Evolutionary conservation across 371 early-diverging fungal genomes (phyloP).

Genomic region (Dichotomocladium elegans): DNA sequence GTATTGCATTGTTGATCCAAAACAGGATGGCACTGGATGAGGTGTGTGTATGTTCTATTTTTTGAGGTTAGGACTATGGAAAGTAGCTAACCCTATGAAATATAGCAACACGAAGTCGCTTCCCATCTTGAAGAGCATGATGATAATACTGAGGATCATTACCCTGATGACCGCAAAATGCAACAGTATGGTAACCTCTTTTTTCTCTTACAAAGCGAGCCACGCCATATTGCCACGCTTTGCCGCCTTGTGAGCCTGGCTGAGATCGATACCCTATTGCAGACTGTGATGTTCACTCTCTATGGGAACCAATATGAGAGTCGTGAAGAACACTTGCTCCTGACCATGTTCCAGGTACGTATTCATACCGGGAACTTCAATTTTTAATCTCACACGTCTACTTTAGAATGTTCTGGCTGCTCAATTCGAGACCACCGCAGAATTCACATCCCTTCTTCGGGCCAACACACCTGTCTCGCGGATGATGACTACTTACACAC

Average conservation of each 20-base stretch:
- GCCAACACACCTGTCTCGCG: conserved; percentile 95
- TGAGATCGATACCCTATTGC: conserved; percentile 90
- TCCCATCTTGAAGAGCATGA: conserved; percentile 74
- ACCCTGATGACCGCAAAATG: conserved; percentile 80
- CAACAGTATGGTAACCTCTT: conserved; percentile 91
- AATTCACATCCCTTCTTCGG: conserved; percentile 83
- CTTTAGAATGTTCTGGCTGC: conserved; percentile 79
- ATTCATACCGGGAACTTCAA: too few relatives aligned
- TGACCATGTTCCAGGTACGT: conserved; percentile 93
- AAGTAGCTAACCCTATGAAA: neutral
- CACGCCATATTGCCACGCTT: conserved; percentile 87
- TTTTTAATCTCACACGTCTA: neutral
- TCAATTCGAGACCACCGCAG: conserved; percentile 86
- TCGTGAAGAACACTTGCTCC: conserved; percentile 89
- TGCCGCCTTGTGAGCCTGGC: conserved; percentile 78
- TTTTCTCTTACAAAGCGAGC: conserved; percentile 89
- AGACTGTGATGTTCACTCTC: conserved; percentile 94
- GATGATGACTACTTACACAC: conserved; percentile 95
- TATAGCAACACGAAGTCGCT: conserved; percentile 77
- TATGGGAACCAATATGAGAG: conserved; percentile 96
- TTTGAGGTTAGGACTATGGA: neutral
- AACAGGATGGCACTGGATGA: conserved; percentile 92
- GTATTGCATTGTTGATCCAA: conserved; percentile 91
- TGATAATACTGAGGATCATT: conserved; percentile 61
- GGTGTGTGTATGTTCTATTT: conserved; percentile 28